These are phyloP conservation scores for Irineochytrium annulatum DNA, from an alignment of 192 early-diverging fungal species.

Conservation along the genomic window DNA sequence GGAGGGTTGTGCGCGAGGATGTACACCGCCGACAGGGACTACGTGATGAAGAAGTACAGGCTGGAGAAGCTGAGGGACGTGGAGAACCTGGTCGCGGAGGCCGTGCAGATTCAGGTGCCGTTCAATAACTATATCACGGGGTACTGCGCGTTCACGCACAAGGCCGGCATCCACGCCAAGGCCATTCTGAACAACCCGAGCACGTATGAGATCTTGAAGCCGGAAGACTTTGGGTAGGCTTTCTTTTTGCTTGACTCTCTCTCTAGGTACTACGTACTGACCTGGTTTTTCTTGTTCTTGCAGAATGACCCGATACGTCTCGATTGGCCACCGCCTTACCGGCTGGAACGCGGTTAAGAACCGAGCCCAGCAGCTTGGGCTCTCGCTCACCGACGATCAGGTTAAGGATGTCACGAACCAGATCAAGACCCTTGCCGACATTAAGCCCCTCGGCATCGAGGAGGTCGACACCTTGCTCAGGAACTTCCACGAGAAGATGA, in stretches of 20 bases:
- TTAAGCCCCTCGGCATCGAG: conserved; percentile 86
- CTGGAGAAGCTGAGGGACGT: conserved; percentile 88
- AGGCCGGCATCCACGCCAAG: conserved; percentile 99
- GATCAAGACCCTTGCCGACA: conserved; percentile 94
- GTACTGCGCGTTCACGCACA: conserved; percentile 98
- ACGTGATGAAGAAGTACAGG: conserved; percentile 92
- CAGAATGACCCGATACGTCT: conserved; percentile 92
- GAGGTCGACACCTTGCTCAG: conserved; percentile 85
- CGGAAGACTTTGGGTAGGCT: conserved; percentile 86
- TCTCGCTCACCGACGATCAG: conserved; percentile 80
- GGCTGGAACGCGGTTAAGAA: conserved; percentile 99
- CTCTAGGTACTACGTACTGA: background rate
- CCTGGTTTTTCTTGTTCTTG: background rate
- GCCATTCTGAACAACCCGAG: conserved; percentile 98
- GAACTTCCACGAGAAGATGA: conserved; percentile 58
- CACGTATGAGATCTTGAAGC: conserved; percentile 97
- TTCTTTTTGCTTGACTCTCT: conserved; percentile 1
- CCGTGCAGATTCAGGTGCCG: conserved; percentile 90
- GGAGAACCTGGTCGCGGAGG: conserved; percentile 94
- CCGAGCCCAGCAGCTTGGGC: conserved; percentile 86
- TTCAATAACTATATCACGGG: conserved; percentile 99
- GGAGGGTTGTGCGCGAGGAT: conserved; percentile 93
- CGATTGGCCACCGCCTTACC: conserved; percentile 94
- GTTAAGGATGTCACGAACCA: conserved; percentile 88
- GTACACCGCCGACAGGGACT: conserved; percentile 85